A percentile compares a stretch with the other conserved stretches of the same genome.
These are phyloP conservation scores for Apiospora aurea DNA, from an alignment of 2,329 filamentous ascomycete genomes.

Conservation along the genomic window DNA sequence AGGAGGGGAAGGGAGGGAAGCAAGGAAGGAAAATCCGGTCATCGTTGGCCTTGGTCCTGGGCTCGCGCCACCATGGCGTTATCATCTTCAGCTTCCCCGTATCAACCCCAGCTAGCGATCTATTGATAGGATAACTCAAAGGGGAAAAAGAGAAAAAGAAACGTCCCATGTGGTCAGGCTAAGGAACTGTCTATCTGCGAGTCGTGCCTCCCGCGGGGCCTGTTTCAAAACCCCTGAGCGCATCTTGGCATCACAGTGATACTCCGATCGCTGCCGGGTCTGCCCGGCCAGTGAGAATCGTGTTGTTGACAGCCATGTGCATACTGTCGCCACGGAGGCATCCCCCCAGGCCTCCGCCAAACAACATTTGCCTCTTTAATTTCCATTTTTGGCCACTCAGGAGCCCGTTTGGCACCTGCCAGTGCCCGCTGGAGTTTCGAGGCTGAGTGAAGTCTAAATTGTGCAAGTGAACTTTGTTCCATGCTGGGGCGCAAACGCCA, in stretches of 20 bases:
- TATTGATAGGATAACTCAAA: background rate
- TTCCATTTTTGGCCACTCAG: background rate
- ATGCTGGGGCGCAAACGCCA: background rate
- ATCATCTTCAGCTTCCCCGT: background rate
- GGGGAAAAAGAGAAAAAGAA: background rate
- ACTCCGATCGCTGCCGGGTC: background rate
- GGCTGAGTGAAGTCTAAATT: constrained; percentile 5
- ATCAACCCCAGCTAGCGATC: background rate
- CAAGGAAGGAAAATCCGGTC: background rate
- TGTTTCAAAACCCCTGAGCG: background rate
- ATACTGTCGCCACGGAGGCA: background rate
- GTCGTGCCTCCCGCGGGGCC: background rate
- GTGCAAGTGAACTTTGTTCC: background rate
- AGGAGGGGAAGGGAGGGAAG: too few relatives aligned
- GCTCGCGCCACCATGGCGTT: background rate
- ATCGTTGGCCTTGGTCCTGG: background rate
- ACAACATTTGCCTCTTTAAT: background rate
- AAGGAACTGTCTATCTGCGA: background rate
- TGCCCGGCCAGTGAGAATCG: background rate
- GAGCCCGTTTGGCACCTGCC: background rate
- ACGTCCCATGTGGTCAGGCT: background rate
- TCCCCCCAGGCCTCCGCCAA: background rate
- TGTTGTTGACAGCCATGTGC: too few relatives aligned
- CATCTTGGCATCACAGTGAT: background rate
- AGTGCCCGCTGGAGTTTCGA: background rate